These are phyloP conservation scores for Pyrrhoderma noxium DNA, from an alignment of 1,284 basidiomycete species.

Conservation along the genomic window DNA sequence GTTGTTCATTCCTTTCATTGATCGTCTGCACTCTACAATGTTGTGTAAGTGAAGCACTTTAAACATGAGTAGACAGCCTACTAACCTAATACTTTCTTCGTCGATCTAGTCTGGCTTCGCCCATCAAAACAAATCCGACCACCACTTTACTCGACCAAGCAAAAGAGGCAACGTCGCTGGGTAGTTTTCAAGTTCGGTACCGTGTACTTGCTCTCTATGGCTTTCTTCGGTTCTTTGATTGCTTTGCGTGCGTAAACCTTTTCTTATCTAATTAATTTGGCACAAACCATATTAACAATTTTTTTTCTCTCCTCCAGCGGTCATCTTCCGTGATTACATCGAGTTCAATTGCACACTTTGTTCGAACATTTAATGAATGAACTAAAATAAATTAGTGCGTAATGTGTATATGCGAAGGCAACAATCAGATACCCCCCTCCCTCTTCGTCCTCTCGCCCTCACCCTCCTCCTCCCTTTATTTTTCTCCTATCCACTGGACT, in stretches of 20 bases:
- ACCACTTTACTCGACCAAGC: conserved; percentile 91
- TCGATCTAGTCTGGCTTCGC: conserved; percentile 70
- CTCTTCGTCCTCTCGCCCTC: no score
- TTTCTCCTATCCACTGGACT: no score
- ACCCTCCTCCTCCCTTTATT: no score
- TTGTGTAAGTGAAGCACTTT: conserved; percentile 53
- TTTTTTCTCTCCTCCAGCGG: conserved; percentile 36
- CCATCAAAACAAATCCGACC: conserved; percentile 92
- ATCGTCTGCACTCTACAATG: conserved; percentile 87
- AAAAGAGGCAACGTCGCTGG: conserved; percentile 85
- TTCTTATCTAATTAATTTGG: not conserved
- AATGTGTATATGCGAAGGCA: not conserved
- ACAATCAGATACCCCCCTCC: no score
- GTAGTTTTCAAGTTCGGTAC: conserved; percentile 85
- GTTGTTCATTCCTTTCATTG: conserved; percentile 79
- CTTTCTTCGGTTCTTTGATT: conserved; percentile 77
- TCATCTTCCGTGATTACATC: conserved; percentile 63
- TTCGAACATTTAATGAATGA: conserved; percentile 65
- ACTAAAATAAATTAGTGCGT: no score
- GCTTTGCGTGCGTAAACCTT: conserved; percentile 63
- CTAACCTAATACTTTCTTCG: not conserved
- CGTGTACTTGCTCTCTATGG: conserved; percentile 76
- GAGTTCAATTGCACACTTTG: conserved; percentile 65
- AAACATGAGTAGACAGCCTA: no score
- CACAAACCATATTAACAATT: not conserved